Base-by-base conservation (phyloP, 2,329 filamentous ascomycete species). In the Didymosphaeria variabile region DNA sequence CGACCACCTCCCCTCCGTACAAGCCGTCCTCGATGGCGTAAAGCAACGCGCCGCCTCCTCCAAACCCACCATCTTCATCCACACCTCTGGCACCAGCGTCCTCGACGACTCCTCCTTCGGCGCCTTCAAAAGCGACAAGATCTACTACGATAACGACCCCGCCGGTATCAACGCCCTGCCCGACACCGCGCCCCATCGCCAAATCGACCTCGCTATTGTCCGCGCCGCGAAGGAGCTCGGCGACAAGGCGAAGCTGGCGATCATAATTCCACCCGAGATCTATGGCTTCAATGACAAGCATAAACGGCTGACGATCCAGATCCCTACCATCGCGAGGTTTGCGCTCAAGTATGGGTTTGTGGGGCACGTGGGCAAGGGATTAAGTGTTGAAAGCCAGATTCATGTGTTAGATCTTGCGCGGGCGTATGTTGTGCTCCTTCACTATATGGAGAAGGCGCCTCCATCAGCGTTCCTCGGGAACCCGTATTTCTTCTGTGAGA, bases 401-500 rank as follows among this genome's bases (percentile, higher is more conserved):
- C 84, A 85, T 66, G 83, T 85, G 8, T 57, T 72, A 19, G 83
- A 85, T 67, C 72, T 85, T 1, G 82, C 82, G 4, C 66, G 79
- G 5, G 83, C 73, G 0, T 85, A 84, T 63, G 65, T 82, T 8
- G 71, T 75, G 0, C 62, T 85, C 0, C 68, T 85, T n/a, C 81
- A 83, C 64, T 76, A 78, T 59, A 70, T 85, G 19, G 83, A 85
- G 59, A 2, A 17, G 49, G 65, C 8, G 63, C 70, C 73, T 3
- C 59, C 74, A 0, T 59, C 66, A 5, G 69, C 78, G 8, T 61
- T 79, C 1, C 65, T 81, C 1, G 60, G 76, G 34, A 83, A 84
- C 60, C 82, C 81, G 0, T 85, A 85, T 67, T 85, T 80, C 68
- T 85, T 85, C 72, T 80, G 77, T 70, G 83, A 85, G 67, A 74